phyloP scores from a whole-genome alignment of 192 early-diverging fungal species.

The Mortierella antarctica region DNA sequence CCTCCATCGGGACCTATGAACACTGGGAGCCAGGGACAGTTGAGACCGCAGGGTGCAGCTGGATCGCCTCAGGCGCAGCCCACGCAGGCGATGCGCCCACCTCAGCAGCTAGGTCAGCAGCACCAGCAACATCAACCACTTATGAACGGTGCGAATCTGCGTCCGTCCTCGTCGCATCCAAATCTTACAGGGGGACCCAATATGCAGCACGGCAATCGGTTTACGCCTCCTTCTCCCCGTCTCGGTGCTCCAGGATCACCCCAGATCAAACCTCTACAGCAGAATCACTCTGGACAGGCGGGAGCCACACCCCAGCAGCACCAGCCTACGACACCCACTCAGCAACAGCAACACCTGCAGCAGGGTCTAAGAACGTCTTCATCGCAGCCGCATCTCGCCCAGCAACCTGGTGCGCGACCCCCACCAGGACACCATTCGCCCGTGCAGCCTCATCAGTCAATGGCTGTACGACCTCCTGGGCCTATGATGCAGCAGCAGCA shows the following conservation, averaged over 20 bases:
- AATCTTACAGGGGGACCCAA: constrained; percentile 16
- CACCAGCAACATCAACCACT: constrained; percentile 16
- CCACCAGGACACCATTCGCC: constrained; percentile 26
- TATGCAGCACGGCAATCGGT: constrained; percentile 11
- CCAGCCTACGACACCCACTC: constrained; percentile 10
- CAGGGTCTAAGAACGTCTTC: constrained; percentile 17
- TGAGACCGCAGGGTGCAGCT: not conserved
- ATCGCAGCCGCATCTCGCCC: constrained; percentile 32
- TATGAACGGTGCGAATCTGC: constrained; percentile 9
- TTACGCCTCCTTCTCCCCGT: constrained; percentile 36
- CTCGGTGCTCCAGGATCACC: constrained; percentile 15
- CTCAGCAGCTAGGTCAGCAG: constrained; percentile 21
- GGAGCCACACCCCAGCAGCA: constrained; percentile 15
- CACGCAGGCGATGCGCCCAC: constrained; percentile 15
- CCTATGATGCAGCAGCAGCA: constrained; percentile 29
- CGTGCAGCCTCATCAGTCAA: constrained; percentile 14
- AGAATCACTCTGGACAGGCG: constrained; percentile 10
- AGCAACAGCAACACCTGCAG: constrained; percentile 10
- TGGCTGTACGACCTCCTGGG: constrained; percentile 17
- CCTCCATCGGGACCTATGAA: constrained; percentile 4
- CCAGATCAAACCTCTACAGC: constrained; percentile 38
- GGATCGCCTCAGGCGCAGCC: constrained; percentile 38
- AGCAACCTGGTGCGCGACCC: constrained; percentile 20
- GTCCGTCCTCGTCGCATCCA: constrained; percentile 34
- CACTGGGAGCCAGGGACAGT: constrained; percentile 22